These are phyloP conservation scores for Eremomyces bilateralis DNA, from an alignment of 495 filamentous ascomycete genomes.

Conservation along the genomic window DNA sequence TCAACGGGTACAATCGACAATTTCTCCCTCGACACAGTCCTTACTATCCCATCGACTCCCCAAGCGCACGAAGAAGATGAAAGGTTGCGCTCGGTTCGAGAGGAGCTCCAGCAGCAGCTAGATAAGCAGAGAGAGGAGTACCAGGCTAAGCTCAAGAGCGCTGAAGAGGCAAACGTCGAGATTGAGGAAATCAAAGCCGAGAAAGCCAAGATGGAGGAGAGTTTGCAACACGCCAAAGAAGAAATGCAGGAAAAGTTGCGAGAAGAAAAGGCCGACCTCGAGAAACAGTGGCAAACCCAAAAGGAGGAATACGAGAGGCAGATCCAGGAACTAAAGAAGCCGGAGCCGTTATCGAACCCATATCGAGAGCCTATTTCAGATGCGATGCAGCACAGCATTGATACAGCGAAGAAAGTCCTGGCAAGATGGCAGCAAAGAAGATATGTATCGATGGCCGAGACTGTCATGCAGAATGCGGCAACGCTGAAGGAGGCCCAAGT, in stretches of 20 bases:
- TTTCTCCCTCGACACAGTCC: constrained; percentile 81
- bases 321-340: constrained; percentile 18
- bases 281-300: constrained; percentile 39
- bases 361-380: too few relatives aligned
- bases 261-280: constrained; percentile 39
- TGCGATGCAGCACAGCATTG: constrained; percentile 48
- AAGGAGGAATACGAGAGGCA: constrained; percentile 14
- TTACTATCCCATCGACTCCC: constrained; percentile 87
- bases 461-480: constrained; percentile 66
- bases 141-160: constrained; percentile 54
- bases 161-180: constrained; percentile 56
- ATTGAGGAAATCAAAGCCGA: constrained; percentile 69
- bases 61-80: constrained; percentile 55
- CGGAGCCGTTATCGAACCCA: constrained; percentile 39
- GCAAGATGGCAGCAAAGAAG: constrained; percentile 64
- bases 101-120: constrained; percentile 73
- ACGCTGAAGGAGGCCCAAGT: constrained; percentile 88
- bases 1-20: constrained; percentile 91
- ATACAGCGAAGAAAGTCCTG: constrained; percentile 39
- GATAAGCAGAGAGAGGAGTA: constrained; percentile 76
- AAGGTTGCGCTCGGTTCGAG: constrained; percentile 46
- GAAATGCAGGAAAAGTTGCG: constrained; percentile 44
- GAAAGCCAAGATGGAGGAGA: constrained; percentile 73
- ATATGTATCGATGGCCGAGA: constrained; percentile 90
- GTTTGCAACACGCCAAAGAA: constrained; percentile 50